Evolutionary conservation across 164 flowering plant genomes (phyloP).

Genomic region (Vitis rotundifolia): DNA sequence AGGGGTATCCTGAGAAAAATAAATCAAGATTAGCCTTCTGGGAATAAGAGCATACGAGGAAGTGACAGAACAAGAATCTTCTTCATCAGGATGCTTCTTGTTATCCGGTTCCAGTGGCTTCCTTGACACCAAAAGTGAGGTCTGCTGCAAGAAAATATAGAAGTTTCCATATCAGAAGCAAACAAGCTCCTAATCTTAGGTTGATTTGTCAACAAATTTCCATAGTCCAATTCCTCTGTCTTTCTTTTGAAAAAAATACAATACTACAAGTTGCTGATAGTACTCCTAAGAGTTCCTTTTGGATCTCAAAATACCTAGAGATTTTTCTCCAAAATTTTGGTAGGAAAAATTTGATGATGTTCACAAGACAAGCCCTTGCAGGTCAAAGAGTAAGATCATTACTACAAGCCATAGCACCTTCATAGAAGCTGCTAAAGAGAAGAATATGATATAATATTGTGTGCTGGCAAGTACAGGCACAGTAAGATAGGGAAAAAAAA

Average conservation of each 20-base stretch:
- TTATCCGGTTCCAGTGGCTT: constrained; percentile 42
- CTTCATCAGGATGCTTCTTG: constrained; percentile 56
- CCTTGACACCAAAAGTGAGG: constrained; percentile 22
- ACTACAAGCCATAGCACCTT: no score
- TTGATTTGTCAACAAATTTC: not conserved
- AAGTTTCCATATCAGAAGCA: not conserved
- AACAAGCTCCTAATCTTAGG: not conserved
- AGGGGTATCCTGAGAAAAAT: not conserved
- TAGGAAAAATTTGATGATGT: not conserved
- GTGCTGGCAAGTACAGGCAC: not conserved
- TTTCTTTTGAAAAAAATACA: not conserved
- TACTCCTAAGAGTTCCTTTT: not conserved
- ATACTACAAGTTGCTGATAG: not conserved
- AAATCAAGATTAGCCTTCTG: constrained; percentile 3
- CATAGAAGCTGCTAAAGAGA: not conserved
- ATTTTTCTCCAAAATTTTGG: not conserved
- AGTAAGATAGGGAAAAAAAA: not conserved
- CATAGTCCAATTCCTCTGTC: not conserved
- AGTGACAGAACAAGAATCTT: constrained; percentile 52
- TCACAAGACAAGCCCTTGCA: not conserved
- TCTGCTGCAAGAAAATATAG: constrained; percentile 24
- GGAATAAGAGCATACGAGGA: constrained; percentile 47
- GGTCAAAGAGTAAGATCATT: not conserved
- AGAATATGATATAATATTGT: no score
- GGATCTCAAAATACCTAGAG: not conserved